Base-by-base conservation (phyloP, 1,284 basidiomycete species). In the Sanguinoderma infundibulare region DNA sequence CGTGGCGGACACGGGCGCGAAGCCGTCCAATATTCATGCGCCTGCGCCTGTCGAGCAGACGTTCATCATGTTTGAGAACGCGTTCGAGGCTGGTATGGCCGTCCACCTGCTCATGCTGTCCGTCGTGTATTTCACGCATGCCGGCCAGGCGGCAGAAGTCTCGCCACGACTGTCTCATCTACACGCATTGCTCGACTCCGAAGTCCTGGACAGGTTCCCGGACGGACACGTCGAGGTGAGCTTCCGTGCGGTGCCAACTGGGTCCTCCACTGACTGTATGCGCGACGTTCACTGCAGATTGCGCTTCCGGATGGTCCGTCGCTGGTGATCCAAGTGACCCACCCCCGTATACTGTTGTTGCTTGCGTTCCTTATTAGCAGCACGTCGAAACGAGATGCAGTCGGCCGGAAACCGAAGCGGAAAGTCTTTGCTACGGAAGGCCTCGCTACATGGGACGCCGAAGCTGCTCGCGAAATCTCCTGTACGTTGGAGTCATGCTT, bases 361-460 rank as follows among this genome's bases (percentile, higher is more conserved):
- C 77, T 92, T 5, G 85, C 83, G 0, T 91, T 88, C 72, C 81
- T 92, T 7, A 76, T 90, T 28, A 88, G 85, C 64, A 82, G 82
- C 10, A 75, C 84, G 1, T 82, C 88, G 1, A 90, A 90, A 68
- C 83, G 87, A 14, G 90, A 92, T 68, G 82, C 87, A 0, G 83
- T 88, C 0, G 91, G 90, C 35, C 79, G 89, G 20, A 87, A 84
- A 60, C 90, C 90, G 3, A 89, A 88, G 73, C 81, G 87, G 61
- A 86, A 83, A 55, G 77, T 89, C 0, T 92, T 91, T 74, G 85
- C 89, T 0, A 73, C 70, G 7, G 89, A 89, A 64, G 90, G 89
- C 0, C 59, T 91, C n/a, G 73, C 75, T 1, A 76, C 81, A 0
- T 78, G 82, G 63, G 84, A 86, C 42, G 77, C 75, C 53, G 83